A percentile compares a stretch with the other conserved stretches of the same genome.
These are phyloP conservation scores for Astrephomene gubernaculifera DNA, from an alignment of 139 green algal genomes.

Conservation along the genomic window DNA sequence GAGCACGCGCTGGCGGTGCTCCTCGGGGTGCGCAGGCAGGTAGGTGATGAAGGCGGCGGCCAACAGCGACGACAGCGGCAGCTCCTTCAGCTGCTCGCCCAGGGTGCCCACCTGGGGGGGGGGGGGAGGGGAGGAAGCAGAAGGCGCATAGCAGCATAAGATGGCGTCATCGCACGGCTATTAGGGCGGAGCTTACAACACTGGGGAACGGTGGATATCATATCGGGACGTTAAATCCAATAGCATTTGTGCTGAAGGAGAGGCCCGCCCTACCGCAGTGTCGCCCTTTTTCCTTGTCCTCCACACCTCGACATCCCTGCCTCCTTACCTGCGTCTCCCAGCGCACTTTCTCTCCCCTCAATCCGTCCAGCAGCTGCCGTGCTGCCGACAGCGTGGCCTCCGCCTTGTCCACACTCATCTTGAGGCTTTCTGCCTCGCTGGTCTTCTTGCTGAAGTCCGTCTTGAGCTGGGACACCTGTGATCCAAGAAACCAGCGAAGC, in stretches of 20 bases:
- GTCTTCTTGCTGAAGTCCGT: constrained; percentile 78
- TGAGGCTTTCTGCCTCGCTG: constrained; percentile 76
- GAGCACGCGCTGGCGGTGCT: constrained; percentile 46
- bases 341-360: constrained; percentile 79
- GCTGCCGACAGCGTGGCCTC: constrained; percentile 76
- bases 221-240: too few species aligned
- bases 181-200: too few species aligned
- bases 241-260: too few species aligned
- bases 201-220: too few species aligned
- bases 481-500: too few species aligned
- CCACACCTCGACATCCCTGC: not conserved
- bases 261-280: not conserved
- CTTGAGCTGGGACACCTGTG: constrained; percentile 74
- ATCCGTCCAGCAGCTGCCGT: constrained; percentile 76
- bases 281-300: too few species aligned
- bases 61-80: constrained; percentile 67
- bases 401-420: constrained; percentile 72
- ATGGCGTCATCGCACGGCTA: too few species aligned
- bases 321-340: constrained; percentile 59
- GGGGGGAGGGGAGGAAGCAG: not conserved
- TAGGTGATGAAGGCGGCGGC: constrained; percentile 78
- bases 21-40: constrained; percentile 68
- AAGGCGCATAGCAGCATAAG: too few species aligned
- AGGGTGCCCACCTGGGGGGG: constrained; percentile 60
- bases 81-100: constrained; percentile 53